Evolutionary conservation across 345 rosid genomes (phyloP), one percentile per base, ranked within the genome.

Genomic region (Euphorbia lathyris): DNA sequence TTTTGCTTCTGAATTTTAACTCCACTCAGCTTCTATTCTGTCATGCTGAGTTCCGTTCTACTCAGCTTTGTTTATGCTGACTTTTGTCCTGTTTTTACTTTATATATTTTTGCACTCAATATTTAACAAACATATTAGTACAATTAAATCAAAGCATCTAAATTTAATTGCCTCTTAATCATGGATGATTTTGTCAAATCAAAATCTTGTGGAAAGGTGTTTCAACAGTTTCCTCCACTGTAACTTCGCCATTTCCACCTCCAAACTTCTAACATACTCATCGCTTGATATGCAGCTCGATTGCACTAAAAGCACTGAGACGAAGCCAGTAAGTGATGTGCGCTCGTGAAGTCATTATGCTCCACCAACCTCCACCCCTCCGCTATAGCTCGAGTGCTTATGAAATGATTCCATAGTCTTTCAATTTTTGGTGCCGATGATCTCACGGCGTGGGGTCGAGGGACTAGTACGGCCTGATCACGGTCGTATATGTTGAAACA

Each of bases 401-500:
- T 59, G 57, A 76, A 76, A 4, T 45, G 56, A 38, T 58, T 55
- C 16, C 74, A 55, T 30, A 76, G 57, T 26, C 56, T 71, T 66
- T 76, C 71, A 27, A 63, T 57, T 58, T 65, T 58, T 0, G 74
- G 67, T 9, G 62, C 64, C 8, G 80, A 55, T 63, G 80, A 76
- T 30, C 75, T 22, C 19, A 65, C 60, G 47, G 67, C 75, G 67
- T 66, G 75, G 9, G 79, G 79, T 1, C 76, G 72, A 0, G 80
- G 80, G 16, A 76, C 76, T 30, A 76, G 48, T 0, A 72, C 30
- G 7, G 60, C 65, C 76, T 67, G 72, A 62, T 76, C 80, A 1
- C 80, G 76, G 30, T 72, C 80, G 72, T 72, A 76, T 34, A 76
- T n/a, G n/a, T n/a, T n/a, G n/a, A n/a, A n/a, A n/a, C n/a, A n/a